Evolutionary conservation across 805 yeast genomes (phyloP), one percentile per base, ranked within the genome.

Genomic region (Wickerhamomyces kurtzmanii): DNA sequence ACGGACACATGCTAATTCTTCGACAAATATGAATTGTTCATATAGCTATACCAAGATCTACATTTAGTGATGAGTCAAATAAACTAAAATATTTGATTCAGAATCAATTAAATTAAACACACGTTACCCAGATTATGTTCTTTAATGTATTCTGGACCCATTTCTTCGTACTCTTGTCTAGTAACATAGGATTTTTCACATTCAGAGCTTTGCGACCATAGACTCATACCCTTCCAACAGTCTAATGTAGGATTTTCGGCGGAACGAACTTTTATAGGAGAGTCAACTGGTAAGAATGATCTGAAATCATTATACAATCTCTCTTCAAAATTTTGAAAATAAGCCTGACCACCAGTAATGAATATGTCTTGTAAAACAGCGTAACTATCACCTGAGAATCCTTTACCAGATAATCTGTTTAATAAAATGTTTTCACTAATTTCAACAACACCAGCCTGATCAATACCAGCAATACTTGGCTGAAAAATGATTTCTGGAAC

Each of bases 191-290:
- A 57, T 16, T 59, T 42, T 21, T 67, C 62, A 2, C 49, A 51
- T 12, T 63, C 71, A 1, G 54, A 63, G 14, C 67, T 61, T 3
- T 43, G 42, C 5, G 87, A 60, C 82, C 94, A 83, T 43, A 69
- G 68, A 9, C 83, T 75, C 94, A 91, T 86, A 17, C 98, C 98
- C 43, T 64, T 76, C 97, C 98, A 91, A 1, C 96, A 72, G 51
- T 89, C 98, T 17, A 70, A 45, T 1, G 70, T 40, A 2, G 95
- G 89, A 48, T 83, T 75, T 3, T 52, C 38, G 0, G 95, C 91
- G 12, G 55, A 46, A 31, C 78, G 57, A 1, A 87, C 79, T 5
- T 62, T 55, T 20, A 87, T 54, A 1, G 71, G 66, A 0, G 80
- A 57, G 2, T 71, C 79, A 2, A 64, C 65, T 0, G 97, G 97